Conservation (phyloP, 805 yeast genomes). For the Lachancea cidri region DNA sequence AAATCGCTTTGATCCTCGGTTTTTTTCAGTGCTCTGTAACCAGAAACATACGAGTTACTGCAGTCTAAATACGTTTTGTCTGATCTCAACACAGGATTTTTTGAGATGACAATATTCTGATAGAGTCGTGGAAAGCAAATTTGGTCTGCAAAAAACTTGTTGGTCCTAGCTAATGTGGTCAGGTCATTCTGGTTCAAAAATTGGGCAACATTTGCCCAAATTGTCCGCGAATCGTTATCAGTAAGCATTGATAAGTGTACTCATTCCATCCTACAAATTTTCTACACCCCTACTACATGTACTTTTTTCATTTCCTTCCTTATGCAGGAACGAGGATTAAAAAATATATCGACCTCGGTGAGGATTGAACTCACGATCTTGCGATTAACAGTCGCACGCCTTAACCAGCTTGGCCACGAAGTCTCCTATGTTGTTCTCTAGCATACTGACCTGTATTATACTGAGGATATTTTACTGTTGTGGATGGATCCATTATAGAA, state of each 20-base stretch:
- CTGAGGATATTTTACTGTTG: too few species aligned
- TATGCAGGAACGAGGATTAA: neutral
- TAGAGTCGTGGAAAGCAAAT: constrained; percentile 35
- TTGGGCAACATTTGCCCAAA: constrained; percentile 12
- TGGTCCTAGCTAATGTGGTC: constrained; percentile 30
- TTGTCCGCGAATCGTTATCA: neutral
- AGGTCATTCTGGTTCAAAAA: constrained; percentile 40
- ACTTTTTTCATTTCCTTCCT: neutral
- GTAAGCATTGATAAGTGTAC: neutral
- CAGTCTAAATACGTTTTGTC: constrained; percentile 33
- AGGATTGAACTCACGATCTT: constrained; percentile 59
- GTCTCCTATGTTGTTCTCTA: too few species aligned
- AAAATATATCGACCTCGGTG: constrained; percentile 43
- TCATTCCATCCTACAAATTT: too few species aligned
- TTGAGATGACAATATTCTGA: constrained; percentile 33
- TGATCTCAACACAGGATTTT: constrained; percentile 30
- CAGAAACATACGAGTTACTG: constrained; percentile 37
- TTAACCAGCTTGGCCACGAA: constrained; percentile 57
- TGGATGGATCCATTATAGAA: too few species aligned
- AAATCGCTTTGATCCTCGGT: constrained; percentile 35
- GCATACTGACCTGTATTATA: too few species aligned
- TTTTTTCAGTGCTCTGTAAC: constrained; percentile 32
- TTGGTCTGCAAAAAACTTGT: constrained; percentile 28
- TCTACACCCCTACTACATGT: neutral
- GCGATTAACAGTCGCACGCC: constrained; percentile 64